phyloP scores from a whole-genome alignment of 2,329 filamentous ascomycete genomes.

The Dothideomycetes sp. region DNA sequence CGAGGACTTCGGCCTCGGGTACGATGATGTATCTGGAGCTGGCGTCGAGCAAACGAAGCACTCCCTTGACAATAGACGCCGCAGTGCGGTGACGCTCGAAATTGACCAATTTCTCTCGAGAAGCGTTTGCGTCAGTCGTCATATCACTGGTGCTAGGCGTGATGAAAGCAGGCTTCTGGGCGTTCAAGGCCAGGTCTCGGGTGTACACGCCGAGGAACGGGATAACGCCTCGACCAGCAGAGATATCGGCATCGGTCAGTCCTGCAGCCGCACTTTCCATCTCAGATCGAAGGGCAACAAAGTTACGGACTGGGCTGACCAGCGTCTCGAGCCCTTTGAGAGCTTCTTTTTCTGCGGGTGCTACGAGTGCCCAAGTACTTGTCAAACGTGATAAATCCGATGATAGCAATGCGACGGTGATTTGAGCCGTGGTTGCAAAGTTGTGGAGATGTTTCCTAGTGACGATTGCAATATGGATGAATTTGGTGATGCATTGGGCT shows the following conservation, averaged over 20 bases:
- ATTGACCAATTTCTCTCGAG: slow-evolving; percentile 59
- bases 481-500: slow-evolving; percentile 68
- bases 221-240: slow-evolving; percentile 59
- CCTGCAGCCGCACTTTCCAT: slow-evolving; percentile 54
- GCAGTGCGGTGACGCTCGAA: slow-evolving; percentile 73
- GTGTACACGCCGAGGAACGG: slow-evolving; percentile 77
- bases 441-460: slow-evolving; percentile 63
- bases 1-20: slow-evolving; percentile 66
- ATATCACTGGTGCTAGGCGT: slow-evolving; percentile 1
- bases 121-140: slow-evolving; percentile 35
- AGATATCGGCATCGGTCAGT: slow-evolving; percentile 7
- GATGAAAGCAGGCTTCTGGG: slow-evolving; percentile 67
- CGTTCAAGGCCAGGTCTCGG: slow-evolving; percentile 73
- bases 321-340: slow-evolving; percentile 61
- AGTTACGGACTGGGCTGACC: slow-evolving; percentile 69
- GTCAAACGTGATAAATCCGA: slow-evolving; percentile 58
- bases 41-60: slow-evolving; percentile 68
- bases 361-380: slow-evolving; percentile 63
- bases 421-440: slow-evolving; percentile 74
- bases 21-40: slow-evolving; percentile 66
- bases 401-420: slow-evolving; percentile 67
- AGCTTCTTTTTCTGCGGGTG: slow-evolving; percentile 54
- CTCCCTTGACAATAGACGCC: slow-evolving; percentile 68
- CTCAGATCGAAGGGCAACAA: slow-evolving; percentile 64
- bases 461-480: slow-evolving; percentile 70